phyloP scores from a whole-genome alignment of 345 rosid genomes.

The Pseudoturritis turrita region DNA sequence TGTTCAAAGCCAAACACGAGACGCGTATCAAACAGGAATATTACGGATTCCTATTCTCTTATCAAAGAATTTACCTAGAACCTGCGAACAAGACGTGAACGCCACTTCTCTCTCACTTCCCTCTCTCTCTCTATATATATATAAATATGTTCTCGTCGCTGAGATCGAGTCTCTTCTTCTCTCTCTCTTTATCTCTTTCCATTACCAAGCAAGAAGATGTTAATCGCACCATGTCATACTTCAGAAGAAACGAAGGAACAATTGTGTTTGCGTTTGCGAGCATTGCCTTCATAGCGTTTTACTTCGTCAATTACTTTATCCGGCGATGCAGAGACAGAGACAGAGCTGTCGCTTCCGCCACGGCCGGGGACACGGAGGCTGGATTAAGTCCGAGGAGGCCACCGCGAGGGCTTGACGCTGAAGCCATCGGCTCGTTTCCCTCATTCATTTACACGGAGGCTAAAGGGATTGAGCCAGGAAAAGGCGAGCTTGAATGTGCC shows the following conservation, averaged over 20 bases:
- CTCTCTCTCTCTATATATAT: background rate
- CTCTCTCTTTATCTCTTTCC: background rate
- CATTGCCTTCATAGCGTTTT: conserved; percentile 10
- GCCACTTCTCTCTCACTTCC: conserved; percentile 12
- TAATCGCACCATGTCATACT: conserved; percentile 16
- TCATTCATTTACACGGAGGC: conserved; percentile 58
- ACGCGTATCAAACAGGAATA: conserved; percentile 3
- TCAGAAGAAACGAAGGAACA: conserved; percentile 10
- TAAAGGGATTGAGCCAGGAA: conserved; percentile 49
- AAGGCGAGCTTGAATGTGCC: conserved; percentile 45
- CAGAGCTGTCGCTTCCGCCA: background rate
- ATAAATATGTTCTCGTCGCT: background rate
- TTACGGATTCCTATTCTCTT: too few relatives aligned
- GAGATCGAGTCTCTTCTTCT: conserved; percentile 1
- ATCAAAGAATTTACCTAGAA: background rate
- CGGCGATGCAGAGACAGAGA: background rate
- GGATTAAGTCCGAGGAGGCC: conserved; percentile 25
- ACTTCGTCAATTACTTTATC: conserved; percentile 2
- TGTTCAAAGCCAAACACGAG: background rate
- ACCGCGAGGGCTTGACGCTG: conserved; percentile 46
- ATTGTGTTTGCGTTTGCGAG: conserved; percentile 11
- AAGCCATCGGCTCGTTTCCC: conserved; percentile 53
- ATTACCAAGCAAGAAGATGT: background rate
- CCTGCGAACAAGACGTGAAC: conserved; percentile 21
- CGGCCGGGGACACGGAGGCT: conserved; percentile 14